A percentile compares a stretch with the other conserved stretches of the same genome.
phyloP scores from a whole-genome alignment of 2,329 filamentous ascomycete species.

The Aureobasidium sp. region DNA sequence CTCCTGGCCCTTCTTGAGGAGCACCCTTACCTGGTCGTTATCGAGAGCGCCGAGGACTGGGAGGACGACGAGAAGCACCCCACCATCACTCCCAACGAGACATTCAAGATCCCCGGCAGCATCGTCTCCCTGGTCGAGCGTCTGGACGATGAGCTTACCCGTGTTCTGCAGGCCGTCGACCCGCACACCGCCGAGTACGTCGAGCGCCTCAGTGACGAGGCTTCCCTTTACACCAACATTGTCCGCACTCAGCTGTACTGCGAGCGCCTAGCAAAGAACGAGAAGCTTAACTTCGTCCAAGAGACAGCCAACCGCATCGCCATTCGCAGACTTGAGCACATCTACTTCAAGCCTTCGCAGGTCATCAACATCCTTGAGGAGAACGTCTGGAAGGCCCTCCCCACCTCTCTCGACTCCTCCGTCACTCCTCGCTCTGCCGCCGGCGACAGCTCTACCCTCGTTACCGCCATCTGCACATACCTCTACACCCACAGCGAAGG shows the following conservation, averaged over 20 bases:
- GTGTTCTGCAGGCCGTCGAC: slow-evolving; percentile 95
- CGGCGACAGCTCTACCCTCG: slow-evolving; percentile 64
- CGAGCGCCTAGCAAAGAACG: slow-evolving; percentile 67
- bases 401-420: slow-evolving; percentile 61
- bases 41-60: slow-evolving; percentile 95
- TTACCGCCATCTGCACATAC: slow-evolving; percentile 87
- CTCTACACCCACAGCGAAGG: slow-evolving; percentile 91
- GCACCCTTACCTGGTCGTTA: slow-evolving; percentile 73
- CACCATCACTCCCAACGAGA: slow-evolving; percentile 61
- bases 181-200: slow-evolving; percentile 99
- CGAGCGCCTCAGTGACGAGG: slow-evolving; percentile 86
- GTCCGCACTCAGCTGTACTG: slow-evolving; percentile 84
- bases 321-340: slow-evolving; percentile 89
- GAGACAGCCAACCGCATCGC: slow-evolving; percentile 87
- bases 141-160: slow-evolving; percentile 92
- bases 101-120: slow-evolving; percentile 89
- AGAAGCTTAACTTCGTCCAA: slow-evolving; percentile 66
- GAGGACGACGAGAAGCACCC: slow-evolving; percentile 96
- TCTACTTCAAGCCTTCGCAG: slow-evolving; percentile 97
- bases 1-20: slow-evolving; percentile 73
- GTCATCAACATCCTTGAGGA: slow-evolving; percentile 92
- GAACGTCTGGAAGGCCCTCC: slow-evolving; percentile 80
- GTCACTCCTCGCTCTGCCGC: slow-evolving; percentile 69
- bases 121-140: slow-evolving; percentile 91
- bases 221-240: slow-evolving; percentile 83